Conservation (phyloP, 148 eudicot genomes). For the Pouteria glomerata region DNA sequence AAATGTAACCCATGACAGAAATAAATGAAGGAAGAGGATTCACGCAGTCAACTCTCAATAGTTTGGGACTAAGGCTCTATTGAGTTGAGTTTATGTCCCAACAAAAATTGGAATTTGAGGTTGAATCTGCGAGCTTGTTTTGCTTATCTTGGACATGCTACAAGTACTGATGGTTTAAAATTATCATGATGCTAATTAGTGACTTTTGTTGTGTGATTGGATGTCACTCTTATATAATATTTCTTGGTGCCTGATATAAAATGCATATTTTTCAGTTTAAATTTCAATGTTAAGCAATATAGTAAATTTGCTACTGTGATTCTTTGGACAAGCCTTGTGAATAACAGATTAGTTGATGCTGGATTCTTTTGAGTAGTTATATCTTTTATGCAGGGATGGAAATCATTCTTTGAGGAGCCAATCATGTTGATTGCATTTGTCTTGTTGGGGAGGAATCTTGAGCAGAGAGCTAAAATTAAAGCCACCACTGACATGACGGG, state of each 20-base stretch:
- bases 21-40: too few relatives aligned
- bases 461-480: constrained; percentile 94
- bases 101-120: neutral
- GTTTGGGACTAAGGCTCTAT: too few relatives aligned
- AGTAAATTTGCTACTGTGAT: neutral
- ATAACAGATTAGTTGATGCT: constrained; percentile 7
- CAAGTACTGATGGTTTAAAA: neutral
- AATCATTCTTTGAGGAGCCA: constrained; percentile 86
- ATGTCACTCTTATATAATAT: neutral
- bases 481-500: constrained; percentile 97
- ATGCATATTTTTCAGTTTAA: neutral
- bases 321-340: neutral
- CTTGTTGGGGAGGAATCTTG: constrained; percentile 92
- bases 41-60: too few relatives aligned
- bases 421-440: constrained; percentile 98
- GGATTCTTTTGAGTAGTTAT: constrained; percentile 8
- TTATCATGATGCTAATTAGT: neutral
- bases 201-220: neutral
- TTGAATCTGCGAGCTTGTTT: neutral
- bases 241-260: neutral
- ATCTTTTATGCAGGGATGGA: constrained; percentile 75
- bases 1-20: too few relatives aligned
- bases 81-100: neutral
- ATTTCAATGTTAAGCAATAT: neutral
- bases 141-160: neutral